Conservation (phyloP, 768 basidiomycete genomes). For the Pleurotus sapidus region DNA sequence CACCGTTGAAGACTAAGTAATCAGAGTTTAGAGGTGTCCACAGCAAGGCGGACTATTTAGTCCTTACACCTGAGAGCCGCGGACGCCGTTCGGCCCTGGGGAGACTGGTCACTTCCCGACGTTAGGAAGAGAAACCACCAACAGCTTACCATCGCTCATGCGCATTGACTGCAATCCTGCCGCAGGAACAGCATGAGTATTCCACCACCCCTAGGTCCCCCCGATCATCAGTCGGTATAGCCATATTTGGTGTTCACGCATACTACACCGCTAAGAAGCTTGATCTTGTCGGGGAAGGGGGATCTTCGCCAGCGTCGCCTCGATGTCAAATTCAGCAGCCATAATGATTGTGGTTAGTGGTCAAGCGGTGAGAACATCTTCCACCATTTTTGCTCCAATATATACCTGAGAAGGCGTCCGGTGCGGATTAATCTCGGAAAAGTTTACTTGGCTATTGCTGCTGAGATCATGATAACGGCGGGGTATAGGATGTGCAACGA, state of each 20-base stretch:
- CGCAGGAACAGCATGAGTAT: slow-evolving; percentile 38
- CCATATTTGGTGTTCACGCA: slow-evolving; percentile 3
- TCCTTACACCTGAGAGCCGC: slow-evolving; percentile 40
- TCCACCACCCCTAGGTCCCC: slow-evolving; percentile 41
- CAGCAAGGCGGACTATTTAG: slow-evolving; percentile 1
- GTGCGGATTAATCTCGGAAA: background rate
- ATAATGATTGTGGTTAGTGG: slow-evolving; percentile 11
- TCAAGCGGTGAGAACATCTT: background rate
- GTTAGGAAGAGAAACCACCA: background rate
- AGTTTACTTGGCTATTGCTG: background rate
- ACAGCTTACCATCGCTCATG: slow-evolving; percentile 41
- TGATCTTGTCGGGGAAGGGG: slow-evolving; percentile 38
- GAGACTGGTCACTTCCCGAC: background rate
- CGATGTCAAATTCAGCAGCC: slow-evolving; percentile 30
- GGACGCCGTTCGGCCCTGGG: slow-evolving; percentile 46
- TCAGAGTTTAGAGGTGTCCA: background rate
- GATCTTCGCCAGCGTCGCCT: slow-evolving; percentile 32
- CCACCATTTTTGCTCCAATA: background rate
- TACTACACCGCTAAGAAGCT: slow-evolving; percentile 40
- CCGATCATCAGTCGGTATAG: background rate
- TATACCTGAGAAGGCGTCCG: background rate
- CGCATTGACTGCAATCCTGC: slow-evolving; percentile 38
- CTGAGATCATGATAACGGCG: background rate
- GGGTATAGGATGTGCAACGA: background rate
- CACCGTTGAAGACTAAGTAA: slow-evolving; percentile 50